Evolutionary conservation across 1,284 basidiomycete genomes (phyloP).

Genomic region (Moniliophthora roreri): DNA sequence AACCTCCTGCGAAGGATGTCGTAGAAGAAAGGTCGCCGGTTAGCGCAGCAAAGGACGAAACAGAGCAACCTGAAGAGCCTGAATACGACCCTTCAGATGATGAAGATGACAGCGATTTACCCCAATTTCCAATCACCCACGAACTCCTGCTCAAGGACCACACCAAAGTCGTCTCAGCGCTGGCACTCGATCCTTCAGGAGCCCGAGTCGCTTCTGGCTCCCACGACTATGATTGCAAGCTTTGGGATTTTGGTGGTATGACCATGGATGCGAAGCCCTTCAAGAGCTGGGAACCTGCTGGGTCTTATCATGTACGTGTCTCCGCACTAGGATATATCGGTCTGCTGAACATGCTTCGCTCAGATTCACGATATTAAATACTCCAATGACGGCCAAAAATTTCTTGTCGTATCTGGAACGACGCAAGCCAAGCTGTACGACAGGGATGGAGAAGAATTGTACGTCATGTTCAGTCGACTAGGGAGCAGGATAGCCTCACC

Average conservation of each 20-base stretch:
- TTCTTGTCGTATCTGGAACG: slow-evolving; percentile 88
- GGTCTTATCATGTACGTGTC: slow-evolving; percentile 83
- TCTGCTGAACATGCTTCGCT: slow-evolving; percentile 15
- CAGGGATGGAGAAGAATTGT: slow-evolving; percentile 89
- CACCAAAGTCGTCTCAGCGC: slow-evolving; percentile 90
- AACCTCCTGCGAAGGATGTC: neutral
- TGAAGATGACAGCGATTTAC: slow-evolving; percentile 44
- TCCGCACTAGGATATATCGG: slow-evolving; percentile 12
- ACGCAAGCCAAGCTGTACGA: slow-evolving; percentile 87
- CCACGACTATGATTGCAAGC: slow-evolving; percentile 95
- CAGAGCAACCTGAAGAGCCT: slow-evolving; percentile 46
- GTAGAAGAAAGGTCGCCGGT: neutral
- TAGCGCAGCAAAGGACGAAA: slow-evolving; percentile 16
- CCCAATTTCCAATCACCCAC: slow-evolving; percentile 81
- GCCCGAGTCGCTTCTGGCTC: slow-evolving; percentile 90
- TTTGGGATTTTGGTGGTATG: slow-evolving; percentile 99
- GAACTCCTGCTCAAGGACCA: slow-evolving; percentile 92
- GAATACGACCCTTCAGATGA: slow-evolving; percentile 63
- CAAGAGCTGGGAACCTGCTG: slow-evolving; percentile 92
- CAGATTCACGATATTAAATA: slow-evolving; percentile 90
- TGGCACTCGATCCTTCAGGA: slow-evolving; percentile 91
- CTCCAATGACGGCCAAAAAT: slow-evolving; percentile 81
- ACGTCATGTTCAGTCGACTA: slow-evolving; percentile 34
- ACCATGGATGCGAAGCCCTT: slow-evolving; percentile 87
- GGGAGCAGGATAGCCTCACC: slow-evolving; percentile 42